Evolutionary conservation across 192 early-diverging fungal genomes (phyloP).

Genomic region (Kappamyces sp.): DNA sequence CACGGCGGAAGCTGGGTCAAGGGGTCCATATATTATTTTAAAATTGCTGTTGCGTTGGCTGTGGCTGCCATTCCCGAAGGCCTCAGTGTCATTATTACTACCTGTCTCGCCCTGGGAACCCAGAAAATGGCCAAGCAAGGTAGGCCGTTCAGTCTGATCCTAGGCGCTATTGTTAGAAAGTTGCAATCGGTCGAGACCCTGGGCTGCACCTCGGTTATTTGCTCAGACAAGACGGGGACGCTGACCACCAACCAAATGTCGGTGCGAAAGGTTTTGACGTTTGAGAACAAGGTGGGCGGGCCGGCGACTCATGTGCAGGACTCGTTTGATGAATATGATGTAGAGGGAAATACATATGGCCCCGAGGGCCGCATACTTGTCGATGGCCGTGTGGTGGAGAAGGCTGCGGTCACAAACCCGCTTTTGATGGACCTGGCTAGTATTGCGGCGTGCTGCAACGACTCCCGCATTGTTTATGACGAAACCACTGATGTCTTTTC

Average conservation of each 20-base stretch:
- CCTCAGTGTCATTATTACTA: slow-evolving; percentile 96
- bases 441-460: slow-evolving; percentile 87
- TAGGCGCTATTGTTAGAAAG: slow-evolving; percentile 93
- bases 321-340: slow-evolving; percentile 59
- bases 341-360: slow-evolving; percentile 81
- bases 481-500: slow-evolving; percentile 58
- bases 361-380: slow-evolving; percentile 66
- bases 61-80: slow-evolving; percentile 99
- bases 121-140: slow-evolving; percentile 94
- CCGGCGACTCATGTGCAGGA: no score
- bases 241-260: slow-evolving; percentile 98
- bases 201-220: slow-evolving; percentile 95
- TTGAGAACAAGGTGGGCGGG: no score
- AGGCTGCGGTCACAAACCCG: slow-evolving; percentile 43
- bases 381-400: slow-evolving; percentile 32
- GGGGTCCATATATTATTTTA: slow-evolving; percentile 98
- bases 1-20: slow-evolving; percentile 53
- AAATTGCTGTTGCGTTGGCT: slow-evolving; percentile 96
- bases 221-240: slow-evolving; percentile 99
- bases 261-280: slow-evolving; percentile 45
- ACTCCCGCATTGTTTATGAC: slow-evolving; percentile 78
- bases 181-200: slow-evolving; percentile 92
- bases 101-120: slow-evolving; percentile 94
- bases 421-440: slow-evolving; percentile 68
- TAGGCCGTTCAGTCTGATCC: no score